A percentile compares a stretch with the other conserved stretches of the same genome.
Evolutionary conservation across 1,139 yeast species (phyloP).

Genomic region (Pichia sp.): DNA sequence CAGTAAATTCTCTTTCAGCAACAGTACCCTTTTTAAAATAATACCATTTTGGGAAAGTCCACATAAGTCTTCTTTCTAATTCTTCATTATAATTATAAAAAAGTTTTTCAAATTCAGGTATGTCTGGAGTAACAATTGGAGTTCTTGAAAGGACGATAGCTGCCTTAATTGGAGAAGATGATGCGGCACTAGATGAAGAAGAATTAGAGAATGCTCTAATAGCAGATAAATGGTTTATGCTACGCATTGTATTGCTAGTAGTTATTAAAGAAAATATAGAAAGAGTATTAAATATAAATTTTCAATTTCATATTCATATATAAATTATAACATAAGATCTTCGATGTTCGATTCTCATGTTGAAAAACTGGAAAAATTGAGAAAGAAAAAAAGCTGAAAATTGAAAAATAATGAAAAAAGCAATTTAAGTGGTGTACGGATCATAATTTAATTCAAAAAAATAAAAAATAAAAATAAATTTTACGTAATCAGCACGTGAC

Average conservation of each 20-base stretch:
- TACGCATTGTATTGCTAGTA: no score
- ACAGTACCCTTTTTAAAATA: conserved; percentile 88
- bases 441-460: no score
- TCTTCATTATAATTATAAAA: conserved; percentile 82
- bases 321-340: no score
- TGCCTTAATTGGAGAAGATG: conserved; percentile 22
- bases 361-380: not conserved
- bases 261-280: no score
- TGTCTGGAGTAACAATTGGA: conserved; percentile 78
- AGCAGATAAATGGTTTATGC: not conserved
- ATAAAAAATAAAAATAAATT: no score
- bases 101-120: conserved; percentile 63
- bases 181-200: not conserved
- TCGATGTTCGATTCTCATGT: not conserved
- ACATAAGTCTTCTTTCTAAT: conserved; percentile 84
- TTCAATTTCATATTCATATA: no score
- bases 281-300: no score
- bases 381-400: not conserved
- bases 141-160: conserved; percentile 68
- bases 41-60: conserved; percentile 95
- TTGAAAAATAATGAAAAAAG: not conserved
- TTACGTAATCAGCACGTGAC: not conserved
- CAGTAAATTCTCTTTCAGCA: conserved; percentile 74
- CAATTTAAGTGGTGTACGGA: not conserved
- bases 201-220: conserved; percentile 4